phyloP scores from a whole-genome alignment of 139 green algal species.

The Pleodorina starrii region DNA sequence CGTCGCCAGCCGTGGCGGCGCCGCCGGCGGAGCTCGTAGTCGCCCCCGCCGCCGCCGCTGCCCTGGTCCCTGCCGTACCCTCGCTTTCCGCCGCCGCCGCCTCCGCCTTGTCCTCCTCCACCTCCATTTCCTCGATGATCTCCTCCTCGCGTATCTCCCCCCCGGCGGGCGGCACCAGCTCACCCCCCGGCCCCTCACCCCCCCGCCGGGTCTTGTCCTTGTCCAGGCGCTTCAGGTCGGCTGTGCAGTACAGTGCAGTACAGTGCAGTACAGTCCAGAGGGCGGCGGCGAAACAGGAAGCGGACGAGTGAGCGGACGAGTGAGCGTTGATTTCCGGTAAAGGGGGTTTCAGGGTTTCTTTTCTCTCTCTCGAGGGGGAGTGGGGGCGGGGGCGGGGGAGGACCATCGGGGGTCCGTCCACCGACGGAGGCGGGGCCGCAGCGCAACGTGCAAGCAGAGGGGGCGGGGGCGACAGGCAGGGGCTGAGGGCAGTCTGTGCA shows the following conservation, averaged over 20 bases:
- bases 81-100: not conserved
- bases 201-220: not conserved
- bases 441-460: too few relatives aligned
- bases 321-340: too few relatives aligned
- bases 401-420: too few relatives aligned
- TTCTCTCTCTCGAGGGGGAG: too few relatives aligned
- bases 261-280: too few relatives aligned
- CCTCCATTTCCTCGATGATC: slow-evolving; percentile 1
- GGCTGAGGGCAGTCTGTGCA: too few relatives aligned
- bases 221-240: slow-evolving; percentile 7
- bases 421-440: too few relatives aligned
- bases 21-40: not conserved
- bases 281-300: too few relatives aligned
- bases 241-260: not conserved
- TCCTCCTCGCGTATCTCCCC: slow-evolving; percentile 39
- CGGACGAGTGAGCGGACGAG: too few relatives aligned
- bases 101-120: not conserved
- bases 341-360: too few relatives aligned
- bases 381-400: too few relatives aligned
- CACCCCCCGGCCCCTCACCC: not conserved
- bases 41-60: not conserved
- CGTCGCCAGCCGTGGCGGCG: not conserved
- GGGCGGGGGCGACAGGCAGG: too few relatives aligned
- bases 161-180: not conserved
- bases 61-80: not conserved